These are phyloP conservation scores for Sordariomycetes sp. DNA, from an alignment of 2,329 filamentous ascomycete genomes.

Conservation along the genomic window DNA sequence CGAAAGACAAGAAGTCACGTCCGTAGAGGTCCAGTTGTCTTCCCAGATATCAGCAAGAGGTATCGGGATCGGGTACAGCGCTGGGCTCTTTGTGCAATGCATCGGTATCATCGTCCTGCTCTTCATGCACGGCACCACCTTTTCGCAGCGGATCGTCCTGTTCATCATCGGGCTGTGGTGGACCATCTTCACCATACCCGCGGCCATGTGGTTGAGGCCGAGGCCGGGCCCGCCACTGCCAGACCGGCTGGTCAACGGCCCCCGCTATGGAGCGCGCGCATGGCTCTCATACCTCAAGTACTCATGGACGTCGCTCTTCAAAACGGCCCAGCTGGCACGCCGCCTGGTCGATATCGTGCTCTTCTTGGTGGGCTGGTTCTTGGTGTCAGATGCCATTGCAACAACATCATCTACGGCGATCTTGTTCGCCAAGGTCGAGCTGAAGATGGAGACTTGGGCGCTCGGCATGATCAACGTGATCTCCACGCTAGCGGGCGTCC, in stretches of 20 bases:
- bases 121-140: constrained; percentile 63
- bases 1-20: constrained; percentile 32
- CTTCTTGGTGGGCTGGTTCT: constrained; percentile 84
- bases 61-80: constrained; percentile 87
- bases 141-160: constrained; percentile 77
- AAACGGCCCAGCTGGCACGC: constrained; percentile 66
- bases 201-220: constrained; percentile 76
- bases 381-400: constrained; percentile 87
- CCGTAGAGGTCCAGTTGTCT: constrained; percentile 65
- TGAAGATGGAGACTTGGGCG: constrained; percentile 81
- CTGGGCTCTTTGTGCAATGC: constrained; percentile 75
- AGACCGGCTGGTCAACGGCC: constrained; percentile 15
- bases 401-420: constrained; percentile 93
- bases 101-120: constrained; percentile 69
- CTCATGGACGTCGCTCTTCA: constrained; percentile 78
- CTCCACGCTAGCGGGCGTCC: constrained; percentile 70
- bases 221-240: constrained; percentile 77
- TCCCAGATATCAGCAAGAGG: constrained; percentile 87
- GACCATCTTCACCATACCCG: constrained; percentile 81
- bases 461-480: constrained; percentile 91
- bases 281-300: constrained; percentile 67
- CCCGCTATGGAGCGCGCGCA: constrained; percentile 9
- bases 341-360: constrained; percentile 63
- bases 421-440: constrained; percentile 85
- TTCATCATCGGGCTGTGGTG: constrained; percentile 88